phyloP scores from a whole-genome alignment of 257 asterid species.

The Jaltomata sinuosa region DNA sequence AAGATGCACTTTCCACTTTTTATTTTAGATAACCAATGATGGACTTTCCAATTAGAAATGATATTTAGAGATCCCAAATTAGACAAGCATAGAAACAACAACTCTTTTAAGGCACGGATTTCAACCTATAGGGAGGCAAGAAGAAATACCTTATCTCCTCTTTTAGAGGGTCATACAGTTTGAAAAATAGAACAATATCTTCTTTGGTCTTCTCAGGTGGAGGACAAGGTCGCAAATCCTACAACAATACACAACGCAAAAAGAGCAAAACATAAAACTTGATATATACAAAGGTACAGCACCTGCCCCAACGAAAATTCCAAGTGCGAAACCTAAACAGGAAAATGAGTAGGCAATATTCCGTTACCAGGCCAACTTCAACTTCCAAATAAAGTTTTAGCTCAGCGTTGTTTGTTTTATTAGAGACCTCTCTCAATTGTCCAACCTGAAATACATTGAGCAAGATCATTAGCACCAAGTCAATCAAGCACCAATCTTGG shows the following conservation, averaged over 20 bases:
- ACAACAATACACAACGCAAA: not conserved
- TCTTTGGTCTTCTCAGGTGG: constrained; percentile 61
- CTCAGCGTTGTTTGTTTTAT: constrained; percentile 61
- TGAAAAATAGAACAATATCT: constrained; percentile 68
- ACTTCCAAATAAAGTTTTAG: constrained; percentile 71
- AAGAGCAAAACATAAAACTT: not conserved
- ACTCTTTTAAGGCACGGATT: not conserved
- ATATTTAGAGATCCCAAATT: not conserved
- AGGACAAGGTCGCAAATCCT: constrained; percentile 58
- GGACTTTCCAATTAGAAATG: not conserved
- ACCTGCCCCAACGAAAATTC: not conserved
- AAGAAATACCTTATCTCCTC: constrained; percentile 55
- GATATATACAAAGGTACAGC: not conserved
- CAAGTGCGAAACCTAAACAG: not conserved
- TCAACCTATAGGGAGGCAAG: constrained; percentile 6
- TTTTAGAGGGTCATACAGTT: constrained; percentile 61
- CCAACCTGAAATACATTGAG: constrained; percentile 45
- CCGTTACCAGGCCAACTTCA: constrained; percentile 47
- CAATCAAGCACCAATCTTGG: not conserved
- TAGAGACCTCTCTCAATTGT: constrained; percentile 67
- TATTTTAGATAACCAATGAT: not conserved
- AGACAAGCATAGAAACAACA: not conserved
- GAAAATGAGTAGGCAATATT: constrained; percentile 1
- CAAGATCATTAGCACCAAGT: constrained; percentile 7
- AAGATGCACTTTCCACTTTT: not conserved